Percentiles rank a stretch among this genome's conserved stretches.
These are phyloP conservation scores for Lachancea nothofagi DNA, from an alignment of 805 yeast genomes.

Conservation along the genomic window DNA sequence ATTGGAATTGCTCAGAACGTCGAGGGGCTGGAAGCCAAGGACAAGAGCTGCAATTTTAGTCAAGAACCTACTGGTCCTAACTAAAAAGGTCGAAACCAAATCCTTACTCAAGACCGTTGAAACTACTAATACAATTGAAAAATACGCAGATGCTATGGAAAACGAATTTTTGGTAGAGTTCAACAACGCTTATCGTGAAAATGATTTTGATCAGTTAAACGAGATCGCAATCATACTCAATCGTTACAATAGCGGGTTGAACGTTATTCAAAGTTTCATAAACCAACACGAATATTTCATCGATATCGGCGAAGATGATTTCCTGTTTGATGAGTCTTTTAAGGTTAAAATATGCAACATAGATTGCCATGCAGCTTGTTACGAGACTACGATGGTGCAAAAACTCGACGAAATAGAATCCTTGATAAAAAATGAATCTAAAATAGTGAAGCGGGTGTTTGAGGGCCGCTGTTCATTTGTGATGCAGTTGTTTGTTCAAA, in stretches of 20 bases:
- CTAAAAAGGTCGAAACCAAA: constrained; percentile 56
- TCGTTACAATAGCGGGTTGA: constrained; percentile 78
- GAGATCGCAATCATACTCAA: constrained; percentile 69
- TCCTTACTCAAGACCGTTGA: constrained; percentile 41
- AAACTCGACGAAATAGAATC: constrained; percentile 52
- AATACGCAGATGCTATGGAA: constrained; percentile 75
- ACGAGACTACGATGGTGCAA: constrained; percentile 47
- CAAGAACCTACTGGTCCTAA: constrained; percentile 56
- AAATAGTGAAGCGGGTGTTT: constrained; percentile 68
- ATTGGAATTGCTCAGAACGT: constrained; percentile 49
- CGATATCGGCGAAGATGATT: constrained; percentile 30
- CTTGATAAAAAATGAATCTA: constrained; percentile 65
- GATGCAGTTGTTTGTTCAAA: constrained; percentile 60
- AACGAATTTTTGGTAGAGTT: constrained; percentile 61
- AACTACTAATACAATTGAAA: constrained; percentile 46
- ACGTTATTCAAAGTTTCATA: constrained; percentile 76
- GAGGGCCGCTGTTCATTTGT: constrained; percentile 59
- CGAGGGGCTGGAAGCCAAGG: constrained; percentile 49
- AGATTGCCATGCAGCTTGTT: constrained; percentile 39
- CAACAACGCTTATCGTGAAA: constrained; percentile 64
- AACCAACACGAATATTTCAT: constrained; percentile 69
- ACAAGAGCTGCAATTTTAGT: constrained; percentile 58
- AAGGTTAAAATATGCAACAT: constrained; percentile 66
- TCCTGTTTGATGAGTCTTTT: constrained; percentile 39
- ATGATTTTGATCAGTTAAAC: constrained; percentile 64